These are phyloP conservation scores for Hypsizygus ulmarius DNA, from an alignment of 1,284 basidiomycete species.

Conservation along the genomic window DNA sequence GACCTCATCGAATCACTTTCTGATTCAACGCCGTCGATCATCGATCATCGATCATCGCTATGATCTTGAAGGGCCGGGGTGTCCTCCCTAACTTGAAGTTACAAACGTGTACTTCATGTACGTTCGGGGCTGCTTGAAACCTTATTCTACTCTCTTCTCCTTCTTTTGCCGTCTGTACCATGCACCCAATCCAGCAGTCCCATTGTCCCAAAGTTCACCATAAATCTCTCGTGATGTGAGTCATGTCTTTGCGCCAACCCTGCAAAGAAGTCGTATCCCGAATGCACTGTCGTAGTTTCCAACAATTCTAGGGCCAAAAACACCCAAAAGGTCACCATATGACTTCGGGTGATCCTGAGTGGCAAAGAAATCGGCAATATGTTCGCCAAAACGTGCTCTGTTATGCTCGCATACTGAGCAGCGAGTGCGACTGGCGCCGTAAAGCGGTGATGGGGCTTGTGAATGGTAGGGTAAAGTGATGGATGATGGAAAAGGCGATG, in stretches of 20 bases:
- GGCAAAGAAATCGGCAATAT: conserved; percentile 21
- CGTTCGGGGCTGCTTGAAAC: too few species aligned
- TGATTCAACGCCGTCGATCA: too few species aligned
- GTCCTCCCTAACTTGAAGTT: too few species aligned
- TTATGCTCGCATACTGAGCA: conserved; percentile 20
- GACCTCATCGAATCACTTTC: too few species aligned
- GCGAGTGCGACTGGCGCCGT: conserved; percentile 25
- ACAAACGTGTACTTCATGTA: too few species aligned
- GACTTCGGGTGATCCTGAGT: conserved; percentile 18
- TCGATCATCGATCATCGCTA: too few species aligned
- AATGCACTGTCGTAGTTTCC: conserved; percentile 22
- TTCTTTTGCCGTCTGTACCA: conserved; percentile 14
- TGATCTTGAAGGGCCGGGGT: too few species aligned
- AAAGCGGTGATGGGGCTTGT: conserved; percentile 25
- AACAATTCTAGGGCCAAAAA: conserved; percentile 19
- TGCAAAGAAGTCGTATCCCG: conserved; percentile 24
- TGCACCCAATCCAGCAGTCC: conserved; percentile 24
- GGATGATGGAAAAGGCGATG: conserved; percentile 23
- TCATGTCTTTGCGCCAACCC: conserved; percentile 21
- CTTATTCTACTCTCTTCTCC: background rate
- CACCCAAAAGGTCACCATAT: conserved; percentile 24
- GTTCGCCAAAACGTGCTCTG: conserved; percentile 21
- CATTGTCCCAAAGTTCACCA: conserved; percentile 22
- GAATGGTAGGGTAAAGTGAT: conserved; percentile 19
- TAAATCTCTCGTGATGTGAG: conserved; percentile 23